These are phyloP conservation scores for Arachnomyces sp. DNA, from an alignment of 2,329 filamentous ascomycete species.

Conservation along the genomic window DNA sequence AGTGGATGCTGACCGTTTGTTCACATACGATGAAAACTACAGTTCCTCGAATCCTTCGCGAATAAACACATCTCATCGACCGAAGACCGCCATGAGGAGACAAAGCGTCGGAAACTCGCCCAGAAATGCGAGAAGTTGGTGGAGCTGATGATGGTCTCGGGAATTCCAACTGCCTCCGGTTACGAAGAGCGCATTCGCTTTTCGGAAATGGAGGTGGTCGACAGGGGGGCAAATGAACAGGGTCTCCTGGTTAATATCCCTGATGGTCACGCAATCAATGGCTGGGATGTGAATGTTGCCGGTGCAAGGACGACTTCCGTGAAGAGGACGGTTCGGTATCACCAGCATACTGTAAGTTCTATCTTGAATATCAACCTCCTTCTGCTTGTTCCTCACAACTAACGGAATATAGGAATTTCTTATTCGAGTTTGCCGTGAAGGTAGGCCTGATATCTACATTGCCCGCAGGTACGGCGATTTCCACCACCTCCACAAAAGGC, in stretches of 20 bases:
- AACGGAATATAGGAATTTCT: slow-evolving; percentile 63
- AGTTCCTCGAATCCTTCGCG: slow-evolving; percentile 96
- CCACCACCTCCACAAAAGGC: slow-evolving; percentile 62
- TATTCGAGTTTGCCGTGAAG: slow-evolving; percentile 71
- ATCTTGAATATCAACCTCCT: not conserved
- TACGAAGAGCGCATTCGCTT: slow-evolving; percentile 97
- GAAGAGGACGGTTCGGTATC: slow-evolving; percentile 79
- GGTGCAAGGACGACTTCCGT: slow-evolving; percentile 72
- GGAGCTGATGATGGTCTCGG: slow-evolving; percentile 99
- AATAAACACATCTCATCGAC: slow-evolving; percentile 96
- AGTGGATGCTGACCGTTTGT: no score
- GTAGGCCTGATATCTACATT: slow-evolving; percentile 67
- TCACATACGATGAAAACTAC: slow-evolving; percentile 8
- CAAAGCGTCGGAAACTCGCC: slow-evolving; percentile 85
- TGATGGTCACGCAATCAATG: slow-evolving; percentile 85
- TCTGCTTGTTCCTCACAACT: not conserved
- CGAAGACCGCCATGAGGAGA: slow-evolving; percentile 91
- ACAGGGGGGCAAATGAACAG: slow-evolving; percentile 83
- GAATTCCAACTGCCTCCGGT: slow-evolving; percentile 86
- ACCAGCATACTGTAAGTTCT: slow-evolving; percentile 72
- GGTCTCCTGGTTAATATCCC: slow-evolving; percentile 80
- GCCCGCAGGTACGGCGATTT: slow-evolving; percentile 87
- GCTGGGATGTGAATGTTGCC: slow-evolving; percentile 94
- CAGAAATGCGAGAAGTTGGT: slow-evolving; percentile 91
- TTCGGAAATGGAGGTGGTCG: slow-evolving; percentile 92